Evolutionary conservation across 106 monocot genomes (phyloP), one percentile per base, ranked within the genome.

Genomic region (Xerophyta viscosa): DNA sequence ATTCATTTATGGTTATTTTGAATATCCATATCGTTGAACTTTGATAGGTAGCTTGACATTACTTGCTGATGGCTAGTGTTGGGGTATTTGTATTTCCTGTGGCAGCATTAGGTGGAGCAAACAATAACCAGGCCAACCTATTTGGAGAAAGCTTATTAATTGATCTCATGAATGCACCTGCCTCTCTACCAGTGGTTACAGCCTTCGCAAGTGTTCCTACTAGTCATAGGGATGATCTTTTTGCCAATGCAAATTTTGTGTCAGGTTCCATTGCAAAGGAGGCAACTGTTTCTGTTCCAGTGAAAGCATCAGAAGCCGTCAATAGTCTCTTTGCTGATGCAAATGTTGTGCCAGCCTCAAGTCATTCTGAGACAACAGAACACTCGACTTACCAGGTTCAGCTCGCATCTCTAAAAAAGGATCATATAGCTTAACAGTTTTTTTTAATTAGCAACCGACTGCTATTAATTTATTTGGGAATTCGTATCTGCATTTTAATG

Each of bases 201-300:
- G 58, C 52, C 31, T 26, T 23, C 6, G 31, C 51, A 31, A 63
- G 21, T 26, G 33, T 15, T 69, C 24, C 27, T 52, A 41, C 49
- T 13, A 26, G 28, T 14, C 21, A 72, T 28, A 73, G 82, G 41
- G 68, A 66, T 62, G 96, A 98, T 79, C 77, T 98, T 33, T 98
- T 98, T 71, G 72, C 85, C 28, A 76, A 68, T 82, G 76, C 82
- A 66, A 33, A 66, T 48, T 98, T 85, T 66, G 66, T 74, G 41
- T 86, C 82, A 50, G 80, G 75, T 12, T 49, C 78, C 36, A 56
- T 65, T 4, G 8, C 42, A 29, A 69, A n/a, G n/a, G n/a, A 57
- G 57, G 29, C 63, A 57, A 1, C 39, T 3, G 6, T 7, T 39
- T 39, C 39, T 39, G 39, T 15, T 39, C 39, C 39, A 39, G 6